phyloP scores from a whole-genome alignment of 1,139 yeast species.

The Pichia sp. region DNA sequence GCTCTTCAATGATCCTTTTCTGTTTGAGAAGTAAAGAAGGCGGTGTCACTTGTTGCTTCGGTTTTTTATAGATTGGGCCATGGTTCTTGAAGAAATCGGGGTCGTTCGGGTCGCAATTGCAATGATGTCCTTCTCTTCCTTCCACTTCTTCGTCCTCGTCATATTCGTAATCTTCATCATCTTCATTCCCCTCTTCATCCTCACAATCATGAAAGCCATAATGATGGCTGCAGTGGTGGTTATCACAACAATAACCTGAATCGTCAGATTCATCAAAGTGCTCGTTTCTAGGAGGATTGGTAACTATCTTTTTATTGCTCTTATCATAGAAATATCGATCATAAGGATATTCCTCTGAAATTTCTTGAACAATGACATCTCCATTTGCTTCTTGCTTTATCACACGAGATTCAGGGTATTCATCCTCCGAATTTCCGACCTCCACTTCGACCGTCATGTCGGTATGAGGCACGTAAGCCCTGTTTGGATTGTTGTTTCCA shows the following conservation, averaged over 20 bases:
- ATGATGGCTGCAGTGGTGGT: conserved; percentile 6
- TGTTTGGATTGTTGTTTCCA: conserved; percentile 15
- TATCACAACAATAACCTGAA: conserved; percentile 3
- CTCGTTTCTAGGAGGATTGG: background rate
- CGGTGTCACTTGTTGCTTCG: conserved; percentile 1
- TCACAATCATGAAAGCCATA: conserved; percentile 8
- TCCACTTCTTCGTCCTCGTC: conserved; percentile 15
- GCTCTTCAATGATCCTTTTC: conserved; percentile 25
- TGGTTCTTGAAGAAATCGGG: background rate
- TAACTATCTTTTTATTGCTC: conserved; percentile 2
- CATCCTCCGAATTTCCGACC: conserved; percentile 49
- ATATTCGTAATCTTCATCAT: conserved; percentile 15
- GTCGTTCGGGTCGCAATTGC: conserved; percentile 6
- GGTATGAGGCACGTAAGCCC: conserved; percentile 14
- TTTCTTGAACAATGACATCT: conserved; percentile 57
- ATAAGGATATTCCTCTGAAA: conserved; percentile 25
- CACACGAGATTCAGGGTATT: conserved; percentile 66
- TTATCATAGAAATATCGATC: conserved; percentile 10
- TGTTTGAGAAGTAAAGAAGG: conserved; percentile 18
- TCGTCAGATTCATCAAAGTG: background rate
- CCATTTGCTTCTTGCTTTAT: conserved; percentile 71
- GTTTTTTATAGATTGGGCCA: background rate
- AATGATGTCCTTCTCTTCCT: conserved; percentile 12
- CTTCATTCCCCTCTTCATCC: conserved; percentile 12
- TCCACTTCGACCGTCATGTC: conserved; percentile 32